These are phyloP conservation scores for Sphagnum contortum DNA, from an alignment of 225 moss, liverwort and hornwort species.

Conservation along the genomic window DNA sequence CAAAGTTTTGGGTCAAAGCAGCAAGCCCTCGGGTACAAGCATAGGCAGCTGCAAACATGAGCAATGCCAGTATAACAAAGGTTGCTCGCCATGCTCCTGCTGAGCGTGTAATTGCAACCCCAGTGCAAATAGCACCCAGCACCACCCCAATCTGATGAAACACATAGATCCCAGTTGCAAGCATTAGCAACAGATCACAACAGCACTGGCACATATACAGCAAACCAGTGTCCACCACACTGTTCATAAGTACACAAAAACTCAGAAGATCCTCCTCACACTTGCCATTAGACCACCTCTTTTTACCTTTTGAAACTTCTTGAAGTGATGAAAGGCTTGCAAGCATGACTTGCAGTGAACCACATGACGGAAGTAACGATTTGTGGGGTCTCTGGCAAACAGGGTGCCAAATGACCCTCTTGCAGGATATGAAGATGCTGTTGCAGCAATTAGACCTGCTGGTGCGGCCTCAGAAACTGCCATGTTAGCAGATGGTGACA, in stretches of 20 bases:
- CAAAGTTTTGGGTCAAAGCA: constrained; percentile 51
- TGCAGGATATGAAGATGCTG: constrained; percentile 49
- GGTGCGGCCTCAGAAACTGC: constrained; percentile 65
- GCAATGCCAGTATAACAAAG: constrained; percentile 43
- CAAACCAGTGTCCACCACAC: no score
- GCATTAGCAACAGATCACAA: not conserved
- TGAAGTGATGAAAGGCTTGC: constrained; percentile 27
- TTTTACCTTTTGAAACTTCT: constrained; percentile 40
- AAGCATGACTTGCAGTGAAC: constrained; percentile 73
- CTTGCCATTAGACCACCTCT: not conserved
- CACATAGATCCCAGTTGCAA: not conserved
- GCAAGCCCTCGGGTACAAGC: constrained; percentile 33
- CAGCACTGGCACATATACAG: no score
- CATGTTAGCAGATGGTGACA: constrained; percentile 31
- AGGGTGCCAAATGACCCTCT: constrained; percentile 70
- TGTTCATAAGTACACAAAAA: no score
- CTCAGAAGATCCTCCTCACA: no score
- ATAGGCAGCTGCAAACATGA: constrained; percentile 47
- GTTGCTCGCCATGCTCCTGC: constrained; percentile 43
- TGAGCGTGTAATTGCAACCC: constrained; percentile 40
- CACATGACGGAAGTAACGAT: constrained; percentile 74
- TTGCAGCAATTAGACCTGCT: constrained; percentile 48
- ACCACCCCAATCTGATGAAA: constrained; percentile 36
- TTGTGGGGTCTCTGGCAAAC: constrained; percentile 67
- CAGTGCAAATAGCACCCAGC: constrained; percentile 32